Conservation (phyloP, 2,329 filamentous ascomycete genomes). For the Fusarium aywerte region DNA sequence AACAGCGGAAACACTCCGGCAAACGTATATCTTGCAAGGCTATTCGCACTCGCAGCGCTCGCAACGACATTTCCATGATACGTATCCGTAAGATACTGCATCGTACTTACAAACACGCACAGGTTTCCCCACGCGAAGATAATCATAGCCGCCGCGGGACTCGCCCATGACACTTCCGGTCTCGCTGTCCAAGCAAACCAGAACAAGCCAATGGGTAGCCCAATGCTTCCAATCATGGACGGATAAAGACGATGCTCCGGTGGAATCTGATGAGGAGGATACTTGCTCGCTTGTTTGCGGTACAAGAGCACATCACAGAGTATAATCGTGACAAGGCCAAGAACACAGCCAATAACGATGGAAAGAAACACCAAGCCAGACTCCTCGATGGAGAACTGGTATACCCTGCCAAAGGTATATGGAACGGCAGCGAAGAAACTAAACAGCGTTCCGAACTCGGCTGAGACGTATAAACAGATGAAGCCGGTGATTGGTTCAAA, state of each 20-base stretch:
- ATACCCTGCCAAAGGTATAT: conserved; percentile 58
- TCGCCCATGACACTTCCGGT: conserved; percentile 59
- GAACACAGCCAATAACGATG: conserved; percentile 57
- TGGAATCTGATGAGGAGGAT: conserved; percentile 52
- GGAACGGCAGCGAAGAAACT: conserved; percentile 64
- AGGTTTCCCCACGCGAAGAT: conserved; percentile 70
- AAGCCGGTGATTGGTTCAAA: conserved; percentile 72
- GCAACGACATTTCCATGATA: conserved; percentile 67
- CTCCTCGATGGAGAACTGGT: conserved; percentile 57
- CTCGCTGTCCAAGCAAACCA: conserved; percentile 70
- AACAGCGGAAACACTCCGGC: conserved; percentile 70
- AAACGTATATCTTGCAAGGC: conserved; percentile 65
- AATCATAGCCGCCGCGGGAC: conserved; percentile 62
- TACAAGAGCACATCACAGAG: conserved; percentile 58
- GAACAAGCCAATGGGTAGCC: conserved; percentile 64
- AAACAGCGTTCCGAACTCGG: conserved; percentile 64
- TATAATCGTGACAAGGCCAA: conserved; percentile 56
- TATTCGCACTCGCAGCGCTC: conserved; percentile 69
- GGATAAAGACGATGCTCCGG: conserved; percentile 69
- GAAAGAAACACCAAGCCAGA: conserved; percentile 58
- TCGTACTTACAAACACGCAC: conserved; percentile 65
- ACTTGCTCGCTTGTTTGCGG: conserved; percentile 48
- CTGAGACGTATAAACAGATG: conserved; percentile 61
- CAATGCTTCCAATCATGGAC: conserved; percentile 67
- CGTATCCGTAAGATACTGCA: conserved; percentile 65